Percentiles rank a stretch among this genome's conserved stretches.
Conservation (phyloP, 768 basidiomycete species). For the Termitomyces sp. region DNA sequence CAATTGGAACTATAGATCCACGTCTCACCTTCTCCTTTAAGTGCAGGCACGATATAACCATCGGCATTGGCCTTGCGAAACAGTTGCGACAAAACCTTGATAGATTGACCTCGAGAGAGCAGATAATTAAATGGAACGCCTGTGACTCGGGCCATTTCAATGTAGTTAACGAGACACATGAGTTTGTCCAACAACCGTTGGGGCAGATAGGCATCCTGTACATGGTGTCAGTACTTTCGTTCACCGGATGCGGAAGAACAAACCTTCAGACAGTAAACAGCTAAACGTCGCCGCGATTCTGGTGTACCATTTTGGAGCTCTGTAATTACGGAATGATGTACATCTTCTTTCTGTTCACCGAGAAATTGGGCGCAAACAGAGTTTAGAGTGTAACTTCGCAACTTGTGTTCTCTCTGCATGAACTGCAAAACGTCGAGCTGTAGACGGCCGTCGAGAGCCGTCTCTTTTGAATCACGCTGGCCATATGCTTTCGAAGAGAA, state of each 20-base stretch:
- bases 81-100: constrained; percentile 96
- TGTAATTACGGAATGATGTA: constrained; percentile 97
- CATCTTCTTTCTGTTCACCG: constrained; percentile 98
- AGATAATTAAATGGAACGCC: constrained; percentile 99
- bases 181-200: constrained; percentile 95
- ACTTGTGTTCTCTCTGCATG: constrained; percentile 98
- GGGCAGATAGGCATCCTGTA: constrained; percentile 94
- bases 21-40: constrained; percentile 77
- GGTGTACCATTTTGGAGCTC: constrained; percentile 96
- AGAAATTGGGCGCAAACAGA: constrained; percentile 97
- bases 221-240: not conserved
- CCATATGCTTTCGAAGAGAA: constrained; percentile 99
- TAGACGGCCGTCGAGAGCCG: constrained; percentile 82
- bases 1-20: not conserved
- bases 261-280: constrained; percentile 97
- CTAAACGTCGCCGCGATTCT: constrained; percentile 86
- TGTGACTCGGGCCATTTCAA: constrained; percentile 99
- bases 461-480: constrained; percentile 94
- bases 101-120: constrained; percentile 91
- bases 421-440: constrained; percentile 96
- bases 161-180: constrained; percentile 99
- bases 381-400: constrained; percentile 96
- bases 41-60: constrained; percentile 82
- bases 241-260: constrained; percentile 1
- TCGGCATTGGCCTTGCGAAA: constrained; percentile 91